A percentile compares a stretch with the other conserved stretches of the same genome.
Evolutionary conservation across 306 rosid genomes (phyloP).

Genomic region (Ochetophila trinervis): DNA sequence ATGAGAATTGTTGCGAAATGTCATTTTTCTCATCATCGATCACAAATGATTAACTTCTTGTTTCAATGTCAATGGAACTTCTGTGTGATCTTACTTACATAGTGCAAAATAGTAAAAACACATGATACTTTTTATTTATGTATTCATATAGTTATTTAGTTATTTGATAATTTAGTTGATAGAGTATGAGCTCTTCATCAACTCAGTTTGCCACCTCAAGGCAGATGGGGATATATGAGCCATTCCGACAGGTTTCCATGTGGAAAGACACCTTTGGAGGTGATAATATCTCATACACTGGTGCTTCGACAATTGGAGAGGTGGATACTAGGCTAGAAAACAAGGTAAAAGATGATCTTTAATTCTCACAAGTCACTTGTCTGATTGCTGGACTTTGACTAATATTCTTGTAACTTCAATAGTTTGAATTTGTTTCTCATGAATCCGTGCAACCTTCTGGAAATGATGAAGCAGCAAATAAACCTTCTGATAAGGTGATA

Average conservation of each 20-base stretch:
- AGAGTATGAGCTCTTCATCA: slow-evolving; percentile 65
- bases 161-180: slow-evolving; percentile 1
- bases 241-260: slow-evolving; percentile 68
- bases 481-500: slow-evolving; percentile 60
- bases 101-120: too few relatives aligned
- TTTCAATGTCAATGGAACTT: too few relatives aligned
- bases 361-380: background rate
- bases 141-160: background rate
- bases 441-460: slow-evolving; percentile 46
- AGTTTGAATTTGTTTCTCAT: slow-evolving; percentile 54
- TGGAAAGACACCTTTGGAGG: slow-evolving; percentile 62
- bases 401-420: slow-evolving; percentile 21
- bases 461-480: slow-evolving; percentile 56
- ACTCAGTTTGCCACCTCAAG: slow-evolving; percentile 46
- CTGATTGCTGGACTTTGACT: slow-evolving; percentile 8
- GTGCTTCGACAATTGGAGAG: slow-evolving; percentile 44
- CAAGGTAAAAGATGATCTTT: slow-evolving; percentile 40
- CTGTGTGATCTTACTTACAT: too few relatives aligned
- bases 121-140: background rate
- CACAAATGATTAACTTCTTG: too few relatives aligned
- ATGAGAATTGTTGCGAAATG: too few relatives aligned
- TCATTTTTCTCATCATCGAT: too few relatives aligned
- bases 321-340: slow-evolving; percentile 42
- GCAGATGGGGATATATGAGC: slow-evolving; percentile 74
- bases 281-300: slow-evolving; percentile 40